Conservation (phyloP, 257 asterid species). For the Solanum tacnaense region DNA sequence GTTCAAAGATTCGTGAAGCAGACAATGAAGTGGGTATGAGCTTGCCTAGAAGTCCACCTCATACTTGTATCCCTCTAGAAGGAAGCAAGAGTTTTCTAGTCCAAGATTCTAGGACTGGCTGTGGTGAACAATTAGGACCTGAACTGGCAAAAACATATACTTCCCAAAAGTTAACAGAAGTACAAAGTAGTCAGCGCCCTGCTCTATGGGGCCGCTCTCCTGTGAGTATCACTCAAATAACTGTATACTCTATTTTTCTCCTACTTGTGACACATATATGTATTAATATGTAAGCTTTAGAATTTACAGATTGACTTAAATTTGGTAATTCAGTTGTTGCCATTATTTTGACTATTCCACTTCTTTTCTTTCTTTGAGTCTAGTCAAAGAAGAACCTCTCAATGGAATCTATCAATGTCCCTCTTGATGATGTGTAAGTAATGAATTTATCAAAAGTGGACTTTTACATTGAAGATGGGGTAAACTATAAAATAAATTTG, state of each 20-base stretch:
- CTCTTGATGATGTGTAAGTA: slow-evolving; percentile 74
- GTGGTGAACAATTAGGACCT: slow-evolving; percentile 19
- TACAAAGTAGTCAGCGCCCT: slow-evolving; percentile 25
- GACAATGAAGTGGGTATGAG: slow-evolving; percentile 8
- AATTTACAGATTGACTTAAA: background rate
- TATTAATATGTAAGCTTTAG: background rate
- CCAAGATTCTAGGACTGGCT: slow-evolving; percentile 7
- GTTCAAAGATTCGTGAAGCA: slow-evolving; percentile 24
- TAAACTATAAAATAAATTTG: background rate
- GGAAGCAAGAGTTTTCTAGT: slow-evolving; percentile 8
- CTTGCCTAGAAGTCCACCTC: slow-evolving; percentile 20
- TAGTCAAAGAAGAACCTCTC: slow-evolving; percentile 26
- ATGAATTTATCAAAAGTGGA: slow-evolving; percentile 6
- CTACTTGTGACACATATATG: background rate
- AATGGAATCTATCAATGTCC: slow-evolving; percentile 66
- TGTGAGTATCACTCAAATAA: slow-evolving; percentile 34
- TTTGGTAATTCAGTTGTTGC: background rate
- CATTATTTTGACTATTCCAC: background rate
- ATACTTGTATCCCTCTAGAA: slow-evolving; percentile 12
- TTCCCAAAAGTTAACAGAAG: slow-evolving; percentile 14
- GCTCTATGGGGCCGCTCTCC: slow-evolving; percentile 63
- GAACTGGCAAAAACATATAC: slow-evolving; percentile 28
- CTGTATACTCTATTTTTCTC: background rate
- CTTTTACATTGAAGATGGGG: background rate
- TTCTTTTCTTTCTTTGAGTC: too few relatives aligned